Conservation (phyloP, 371 early-diverging fungal genomes). For the Zopfochytrium polystomum region DNA sequence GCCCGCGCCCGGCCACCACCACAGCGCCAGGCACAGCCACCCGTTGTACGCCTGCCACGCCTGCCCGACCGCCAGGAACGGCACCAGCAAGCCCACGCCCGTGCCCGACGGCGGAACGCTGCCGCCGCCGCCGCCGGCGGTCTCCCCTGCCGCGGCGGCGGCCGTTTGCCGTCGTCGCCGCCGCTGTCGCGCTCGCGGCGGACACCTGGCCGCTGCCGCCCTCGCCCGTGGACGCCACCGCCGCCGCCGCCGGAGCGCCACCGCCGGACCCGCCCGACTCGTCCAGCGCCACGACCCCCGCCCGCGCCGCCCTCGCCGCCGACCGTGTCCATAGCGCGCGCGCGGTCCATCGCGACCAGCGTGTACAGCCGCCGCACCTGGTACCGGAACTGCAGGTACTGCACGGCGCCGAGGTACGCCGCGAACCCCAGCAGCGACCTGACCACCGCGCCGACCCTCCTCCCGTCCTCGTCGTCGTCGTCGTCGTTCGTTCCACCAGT, state of each 20-base stretch:
- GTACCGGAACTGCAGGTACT: slow-evolving; percentile 45
- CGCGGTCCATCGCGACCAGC: slow-evolving; percentile 39
- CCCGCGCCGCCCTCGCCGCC: slow-evolving; percentile 36
- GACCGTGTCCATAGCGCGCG: slow-evolving; percentile 44
- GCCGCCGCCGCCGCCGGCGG: no score
- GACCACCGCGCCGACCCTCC: slow-evolving; percentile 24
- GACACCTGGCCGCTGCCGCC: no score
- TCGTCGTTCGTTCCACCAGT: slow-evolving; percentile 15
- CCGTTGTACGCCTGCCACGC: slow-evolving; percentile 36
- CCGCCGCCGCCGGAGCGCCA: slow-evolving; percentile 33
- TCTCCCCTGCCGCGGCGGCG: no score
- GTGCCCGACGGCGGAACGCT: no score
- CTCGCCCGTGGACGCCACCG: no score
- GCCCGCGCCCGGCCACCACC: slow-evolving; percentile 1
- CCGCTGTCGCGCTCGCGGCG: no score
- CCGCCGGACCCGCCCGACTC: slow-evolving; percentile 13
- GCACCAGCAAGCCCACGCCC: slow-evolving; percentile 33
- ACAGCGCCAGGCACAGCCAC: slow-evolving; percentile 15
- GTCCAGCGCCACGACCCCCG: not conserved
- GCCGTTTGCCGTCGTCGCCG: no score
- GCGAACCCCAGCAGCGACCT: slow-evolving; percentile 30
- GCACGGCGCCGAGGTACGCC: slow-evolving; percentile 33
- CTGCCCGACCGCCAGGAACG: slow-evolving; percentile 41
- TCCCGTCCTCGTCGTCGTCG: no score
- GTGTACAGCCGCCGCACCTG: slow-evolving; percentile 39